A percentile compares a stretch with the other conserved stretches of the same genome.
These are phyloP conservation scores for Arachnomyces sp. DNA, from an alignment of 2,329 filamentous ascomycete genomes.

Conservation along the genomic window DNA sequence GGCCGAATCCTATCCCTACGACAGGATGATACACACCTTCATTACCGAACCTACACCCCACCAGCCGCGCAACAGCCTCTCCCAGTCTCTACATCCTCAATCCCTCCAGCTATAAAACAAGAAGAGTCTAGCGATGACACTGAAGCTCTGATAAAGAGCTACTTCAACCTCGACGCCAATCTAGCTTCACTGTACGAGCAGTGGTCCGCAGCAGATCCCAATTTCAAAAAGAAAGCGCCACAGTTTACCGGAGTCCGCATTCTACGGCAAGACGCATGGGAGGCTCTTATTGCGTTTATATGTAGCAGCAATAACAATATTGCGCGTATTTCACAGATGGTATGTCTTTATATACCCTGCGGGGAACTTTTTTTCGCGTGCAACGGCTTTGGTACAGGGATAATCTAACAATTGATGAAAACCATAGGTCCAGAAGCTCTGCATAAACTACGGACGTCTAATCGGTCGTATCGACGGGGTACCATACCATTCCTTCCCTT, in stretches of 20 bases:
- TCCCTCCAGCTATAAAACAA: constrained; percentile 26
- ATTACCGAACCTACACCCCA: constrained; percentile 67
- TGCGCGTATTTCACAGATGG: constrained; percentile 89
- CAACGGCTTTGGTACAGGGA: no score
- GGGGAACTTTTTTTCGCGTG: no score
- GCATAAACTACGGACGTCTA: constrained; percentile 71
- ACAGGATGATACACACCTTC: constrained; percentile 70
- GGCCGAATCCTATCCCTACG: constrained; percentile 78
- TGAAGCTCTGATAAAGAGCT: constrained; percentile 66
- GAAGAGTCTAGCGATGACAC: constrained; percentile 52
- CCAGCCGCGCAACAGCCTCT: constrained; percentile 22
- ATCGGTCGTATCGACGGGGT: constrained; percentile 64
- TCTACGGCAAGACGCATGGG: constrained; percentile 91
- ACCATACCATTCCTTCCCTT: constrained; percentile 80
- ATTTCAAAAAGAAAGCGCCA: constrained; percentile 81
- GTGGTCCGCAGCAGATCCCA: constrained; percentile 78
- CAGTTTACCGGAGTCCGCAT: constrained; percentile 89
- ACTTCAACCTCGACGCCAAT: constrained; percentile 79
- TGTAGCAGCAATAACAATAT: constrained; percentile 99
- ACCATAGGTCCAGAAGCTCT: constrained; percentile 70
- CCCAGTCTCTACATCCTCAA: constrained; percentile 31
- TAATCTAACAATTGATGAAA: no score
- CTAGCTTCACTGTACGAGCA: constrained; percentile 69
- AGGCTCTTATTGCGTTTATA: constrained; percentile 87
- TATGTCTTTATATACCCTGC: constrained; percentile 24